A percentile compares a stretch with the other conserved stretches of the same genome.
These are phyloP conservation scores for Nicotiana attenuata DNA, from an alignment of 257 asterid species.

Conservation along the genomic window DNA sequence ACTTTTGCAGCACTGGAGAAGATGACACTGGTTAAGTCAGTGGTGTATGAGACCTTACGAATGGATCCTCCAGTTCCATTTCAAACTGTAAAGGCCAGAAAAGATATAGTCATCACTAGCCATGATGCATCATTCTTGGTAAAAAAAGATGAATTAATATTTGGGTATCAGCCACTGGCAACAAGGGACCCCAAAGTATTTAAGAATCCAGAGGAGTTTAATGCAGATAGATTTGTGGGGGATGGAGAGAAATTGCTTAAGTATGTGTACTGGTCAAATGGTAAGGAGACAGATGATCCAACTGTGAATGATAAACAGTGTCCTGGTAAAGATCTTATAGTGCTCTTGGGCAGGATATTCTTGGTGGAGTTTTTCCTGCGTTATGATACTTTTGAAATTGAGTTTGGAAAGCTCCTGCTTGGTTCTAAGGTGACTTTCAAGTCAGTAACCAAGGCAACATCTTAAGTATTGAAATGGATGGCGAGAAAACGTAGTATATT, in stretches of 20 bases:
- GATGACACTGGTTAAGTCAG: constrained; percentile 54
- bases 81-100: constrained; percentile 50
- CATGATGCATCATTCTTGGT: constrained; percentile 51
- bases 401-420: constrained; percentile 24
- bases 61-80: constrained; percentile 67
- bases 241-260: constrained; percentile 45
- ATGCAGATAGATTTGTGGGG: constrained; percentile 50
- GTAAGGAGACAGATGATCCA: constrained; percentile 46
- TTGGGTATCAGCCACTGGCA: constrained; percentile 67
- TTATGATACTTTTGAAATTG: constrained; percentile 49
- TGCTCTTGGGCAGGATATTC: constrained; percentile 49
- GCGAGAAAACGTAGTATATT: not conserved
- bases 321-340: constrained; percentile 56
- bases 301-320: constrained; percentile 56
- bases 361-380: constrained; percentile 57
- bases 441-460: constrained; percentile 31
- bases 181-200: constrained; percentile 53
- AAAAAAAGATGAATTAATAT: constrained; percentile 65
- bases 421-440: constrained; percentile 49
- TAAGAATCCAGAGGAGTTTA: constrained; percentile 34
- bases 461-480: not conserved
- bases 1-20: constrained; percentile 25
- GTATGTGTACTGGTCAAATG: constrained; percentile 80
- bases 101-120: constrained; percentile 35
- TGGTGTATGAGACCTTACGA: constrained; percentile 55